A percentile compares a stretch with the other conserved stretches of the same genome.
Evolutionary conservation across 2,329 filamentous ascomycete species (phyloP).

Genomic region (Hypoxylon sp.): DNA sequence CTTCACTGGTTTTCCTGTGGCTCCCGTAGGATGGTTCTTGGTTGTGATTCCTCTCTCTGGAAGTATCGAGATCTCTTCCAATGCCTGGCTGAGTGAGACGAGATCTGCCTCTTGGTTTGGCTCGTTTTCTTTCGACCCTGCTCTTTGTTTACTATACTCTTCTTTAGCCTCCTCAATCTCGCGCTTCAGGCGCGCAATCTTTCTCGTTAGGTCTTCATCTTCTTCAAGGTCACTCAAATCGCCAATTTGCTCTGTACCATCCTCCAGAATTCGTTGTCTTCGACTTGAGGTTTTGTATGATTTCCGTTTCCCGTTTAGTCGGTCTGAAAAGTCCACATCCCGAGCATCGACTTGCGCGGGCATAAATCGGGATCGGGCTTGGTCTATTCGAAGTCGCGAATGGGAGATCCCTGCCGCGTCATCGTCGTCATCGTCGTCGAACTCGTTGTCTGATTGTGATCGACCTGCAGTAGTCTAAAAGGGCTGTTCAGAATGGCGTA

Average conservation of each 20-base stretch:
- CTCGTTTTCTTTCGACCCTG: conserved; percentile 58
- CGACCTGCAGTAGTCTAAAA: conserved; percentile 66
- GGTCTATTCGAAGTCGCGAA: conserved; percentile 78
- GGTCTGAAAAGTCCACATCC: conserved; percentile 89
- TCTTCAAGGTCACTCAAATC: conserved; percentile 78
- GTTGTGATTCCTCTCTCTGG: conserved; percentile 47
- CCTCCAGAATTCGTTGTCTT: conserved; percentile 71
- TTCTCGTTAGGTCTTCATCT: conserved; percentile 80
- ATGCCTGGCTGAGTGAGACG: conserved; percentile 75
- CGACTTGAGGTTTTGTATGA: conserved; percentile 83
- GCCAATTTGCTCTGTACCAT: conserved; percentile 75
- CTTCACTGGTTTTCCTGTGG: conserved; percentile 46
- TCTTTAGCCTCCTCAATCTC: conserved; percentile 67
- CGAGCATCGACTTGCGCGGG: conserved; percentile 80
- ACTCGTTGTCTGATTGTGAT: conserved; percentile 72
- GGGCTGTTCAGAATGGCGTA: conserved; percentile 39
- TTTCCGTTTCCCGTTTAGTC: conserved; percentile 83
- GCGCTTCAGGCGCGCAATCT: conserved; percentile 82
- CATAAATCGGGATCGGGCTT: conserved; percentile 84
- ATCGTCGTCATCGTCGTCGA: conserved; percentile 72
- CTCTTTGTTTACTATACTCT: conserved; percentile 68
- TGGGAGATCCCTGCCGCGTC: conserved; percentile 77
- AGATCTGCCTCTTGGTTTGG: conserved; percentile 68
- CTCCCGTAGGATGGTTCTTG: conserved; percentile 41
- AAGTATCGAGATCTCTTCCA: conserved; percentile 72